Evolutionary conservation across 495 filamentous ascomycete genomes (phyloP), one percentile per base, ranked within the genome.

Genomic region (Aspergillus funiculosus): DNA sequence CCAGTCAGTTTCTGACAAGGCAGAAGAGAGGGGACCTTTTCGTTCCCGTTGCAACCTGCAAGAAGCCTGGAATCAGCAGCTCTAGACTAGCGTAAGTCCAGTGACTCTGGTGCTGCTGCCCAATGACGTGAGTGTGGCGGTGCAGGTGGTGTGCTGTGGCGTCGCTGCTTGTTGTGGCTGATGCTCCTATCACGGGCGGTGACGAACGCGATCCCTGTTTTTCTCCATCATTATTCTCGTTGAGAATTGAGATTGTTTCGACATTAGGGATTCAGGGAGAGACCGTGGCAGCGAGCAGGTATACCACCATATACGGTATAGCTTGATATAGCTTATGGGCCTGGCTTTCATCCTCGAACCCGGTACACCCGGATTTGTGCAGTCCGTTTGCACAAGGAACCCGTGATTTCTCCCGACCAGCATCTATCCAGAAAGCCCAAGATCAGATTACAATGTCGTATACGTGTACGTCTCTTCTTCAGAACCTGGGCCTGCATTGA

Each of bases 81-180:
- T n/a, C n/a, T n/a, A n/a, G n/a, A n/a, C n/a, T n/a, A n/a, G n/a
- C n/a, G n/a, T n/a, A n/a, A n/a, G n/a, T n/a, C n/a, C n/a, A n/a
- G n/a, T n/a, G n/a, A n/a, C n/a, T n/a, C n/a, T n/a, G n/a, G 43
- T 41, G 49, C 49, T 40, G 50, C 51, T 50, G 50, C 55, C 55
- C 56, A 63, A 70, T 70, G 67, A 70, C 67, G 64, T 68, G 64
- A 48, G 48, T 43, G 37, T 39, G 43, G 49, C 43, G 48, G 24
- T 21, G 22, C 18, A 8, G 13, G 6, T 13, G n/a, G n/a, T n/a
- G n/a, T n/a, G n/a, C n/a, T n/a, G n/a, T n/a, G n/a, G n/a, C n/a
- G n/a, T n/a, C n/a, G 6, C 15, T 5, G 10, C 17, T 2, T 7
- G 5, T 11, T 42, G 43, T 36, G 43, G 50, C 50, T 48, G 13